Evolutionary conservation across 495 filamentous ascomycete species (phyloP).

Genomic region (Tuber microsphaerosporum): DNA sequence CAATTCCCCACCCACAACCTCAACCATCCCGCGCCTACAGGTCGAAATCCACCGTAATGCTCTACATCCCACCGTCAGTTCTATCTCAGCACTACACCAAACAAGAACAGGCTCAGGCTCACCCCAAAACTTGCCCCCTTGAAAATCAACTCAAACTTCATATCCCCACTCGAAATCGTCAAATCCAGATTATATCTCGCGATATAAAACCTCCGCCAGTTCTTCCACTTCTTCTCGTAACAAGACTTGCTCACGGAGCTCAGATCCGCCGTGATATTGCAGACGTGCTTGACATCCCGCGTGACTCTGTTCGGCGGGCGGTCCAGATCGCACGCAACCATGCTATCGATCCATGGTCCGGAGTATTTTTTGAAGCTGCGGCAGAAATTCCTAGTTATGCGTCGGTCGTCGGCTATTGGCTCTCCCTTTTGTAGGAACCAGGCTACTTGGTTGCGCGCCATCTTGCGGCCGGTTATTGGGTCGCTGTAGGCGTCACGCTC

Average conservation of each 20-base stretch:
- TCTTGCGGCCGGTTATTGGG: constrained; percentile 8
- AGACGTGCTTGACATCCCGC: constrained; percentile 11
- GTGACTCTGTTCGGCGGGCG: constrained; percentile 1
- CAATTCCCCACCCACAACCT: neutral
- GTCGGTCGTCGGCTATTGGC: constrained; percentile 14
- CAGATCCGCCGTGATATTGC: constrained; percentile 17
- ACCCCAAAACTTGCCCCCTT: constrained; percentile 9
- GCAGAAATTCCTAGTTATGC: constrained; percentile 15
- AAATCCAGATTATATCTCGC: constrained; percentile 17
- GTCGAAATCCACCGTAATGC: neutral
- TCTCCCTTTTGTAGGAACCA: constrained; percentile 34
- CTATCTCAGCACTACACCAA: neutral
- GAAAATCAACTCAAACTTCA: constrained; percentile 17
- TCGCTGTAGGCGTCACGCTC: constrained; percentile 13
- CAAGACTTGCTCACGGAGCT: constrained; percentile 7
- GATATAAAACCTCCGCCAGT: constrained; percentile 10
- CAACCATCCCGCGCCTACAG: neutral
- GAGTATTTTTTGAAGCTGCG: constrained; percentile 8
- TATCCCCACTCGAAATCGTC: constrained; percentile 7
- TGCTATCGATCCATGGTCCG: constrained; percentile 14
- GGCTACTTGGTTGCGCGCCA: constrained; percentile 9
- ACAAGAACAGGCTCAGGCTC: neutral
- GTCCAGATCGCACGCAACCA: constrained; percentile 18
- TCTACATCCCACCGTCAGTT: neutral
- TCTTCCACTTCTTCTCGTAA: constrained; percentile 17